Conservation (phyloP, 2,329 filamentous ascomycete genomes). For the Colletotrichum cereale region DNA sequence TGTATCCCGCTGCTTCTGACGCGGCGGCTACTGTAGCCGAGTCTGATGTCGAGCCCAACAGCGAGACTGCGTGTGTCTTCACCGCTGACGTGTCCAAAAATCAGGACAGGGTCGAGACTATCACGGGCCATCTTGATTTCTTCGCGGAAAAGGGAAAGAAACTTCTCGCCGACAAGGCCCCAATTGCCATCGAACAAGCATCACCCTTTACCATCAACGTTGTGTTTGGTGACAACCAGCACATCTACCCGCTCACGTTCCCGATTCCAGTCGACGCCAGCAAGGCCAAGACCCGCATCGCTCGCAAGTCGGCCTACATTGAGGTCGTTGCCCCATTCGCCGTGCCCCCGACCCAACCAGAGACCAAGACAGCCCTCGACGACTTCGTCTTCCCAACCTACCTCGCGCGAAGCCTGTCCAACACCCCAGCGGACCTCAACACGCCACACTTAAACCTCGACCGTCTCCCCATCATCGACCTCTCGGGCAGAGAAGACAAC, state of each 20-base stretch:
- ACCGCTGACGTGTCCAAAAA: slow-evolving; percentile 43
- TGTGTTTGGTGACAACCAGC: slow-evolving; percentile 50
- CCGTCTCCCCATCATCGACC: slow-evolving; percentile 56
- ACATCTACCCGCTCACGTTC: slow-evolving; percentile 53
- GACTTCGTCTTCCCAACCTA: slow-evolving; percentile 54
- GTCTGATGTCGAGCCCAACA: slow-evolving; percentile 36
- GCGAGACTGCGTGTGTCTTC: slow-evolving; percentile 45
- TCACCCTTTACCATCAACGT: slow-evolving; percentile 57
- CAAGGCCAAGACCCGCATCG: slow-evolving; percentile 55
- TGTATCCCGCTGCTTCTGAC: slow-evolving; percentile 45
- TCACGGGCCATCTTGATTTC: slow-evolving; percentile 58
- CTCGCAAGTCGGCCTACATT: slow-evolving; percentile 58
- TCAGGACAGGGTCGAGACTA: slow-evolving; percentile 47
- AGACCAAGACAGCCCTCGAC: slow-evolving; percentile 39
- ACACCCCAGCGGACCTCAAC: slow-evolving; percentile 54
- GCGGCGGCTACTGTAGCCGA: slow-evolving; percentile 44
- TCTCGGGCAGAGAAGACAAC: slow-evolving; percentile 50
- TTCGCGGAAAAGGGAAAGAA: slow-evolving; percentile 49
- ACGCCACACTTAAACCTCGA: slow-evolving; percentile 59
- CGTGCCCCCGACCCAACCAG: slow-evolving; percentile 41
- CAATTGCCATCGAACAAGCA: slow-evolving; percentile 53
- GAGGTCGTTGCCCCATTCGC: slow-evolving; percentile 57
- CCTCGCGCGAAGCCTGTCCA: slow-evolving; percentile 43
- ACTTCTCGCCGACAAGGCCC: slow-evolving; percentile 53
- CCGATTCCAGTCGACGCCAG: slow-evolving; percentile 54